phyloP scores from a whole-genome alignment of 176 grass and related monocot genomes.

The Rhynchospora tenuis region DNA sequence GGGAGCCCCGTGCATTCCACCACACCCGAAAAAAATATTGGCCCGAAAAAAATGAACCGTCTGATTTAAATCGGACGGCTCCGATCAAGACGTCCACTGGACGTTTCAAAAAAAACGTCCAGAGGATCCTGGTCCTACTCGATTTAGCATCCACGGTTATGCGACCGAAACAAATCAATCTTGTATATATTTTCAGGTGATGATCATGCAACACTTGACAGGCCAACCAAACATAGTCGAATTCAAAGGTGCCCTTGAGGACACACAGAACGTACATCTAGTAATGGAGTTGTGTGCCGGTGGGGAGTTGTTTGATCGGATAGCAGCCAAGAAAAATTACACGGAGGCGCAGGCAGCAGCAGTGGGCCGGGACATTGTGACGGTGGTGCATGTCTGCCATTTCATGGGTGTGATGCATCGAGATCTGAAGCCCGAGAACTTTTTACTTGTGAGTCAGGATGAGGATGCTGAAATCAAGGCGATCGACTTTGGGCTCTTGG shows the following conservation, averaged over 20 bases:
- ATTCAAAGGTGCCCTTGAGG: conserved; percentile 32
- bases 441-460: conserved; percentile 28
- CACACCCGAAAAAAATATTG: too few species aligned
- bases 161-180: not conserved
- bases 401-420: conserved; percentile 43
- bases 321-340: conserved; percentile 29
- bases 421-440: conserved; percentile 42
- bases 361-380: conserved; percentile 25
- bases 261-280: conserved; percentile 20
- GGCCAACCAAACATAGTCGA: conserved; percentile 37
- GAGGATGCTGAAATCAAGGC: conserved; percentile 29
- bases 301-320: conserved; percentile 40
- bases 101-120: too few species aligned
- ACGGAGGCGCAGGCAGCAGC: conserved; percentile 25
- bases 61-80: too few species aligned
- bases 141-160: not conserved
- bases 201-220: conserved; percentile 32
- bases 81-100: too few species aligned
- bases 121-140: too few species aligned
- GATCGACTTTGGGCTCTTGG: conserved; percentile 34
- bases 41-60: too few species aligned
- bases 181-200: conserved; percentile 14
- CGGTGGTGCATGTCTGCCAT: conserved; percentile 32
- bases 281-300: conserved; percentile 36
- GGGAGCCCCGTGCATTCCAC: too few species aligned